These are phyloP conservation scores for Pyricularia sp. DNA, from an alignment of 2,329 filamentous ascomycete genomes.

Conservation along the genomic window DNA sequence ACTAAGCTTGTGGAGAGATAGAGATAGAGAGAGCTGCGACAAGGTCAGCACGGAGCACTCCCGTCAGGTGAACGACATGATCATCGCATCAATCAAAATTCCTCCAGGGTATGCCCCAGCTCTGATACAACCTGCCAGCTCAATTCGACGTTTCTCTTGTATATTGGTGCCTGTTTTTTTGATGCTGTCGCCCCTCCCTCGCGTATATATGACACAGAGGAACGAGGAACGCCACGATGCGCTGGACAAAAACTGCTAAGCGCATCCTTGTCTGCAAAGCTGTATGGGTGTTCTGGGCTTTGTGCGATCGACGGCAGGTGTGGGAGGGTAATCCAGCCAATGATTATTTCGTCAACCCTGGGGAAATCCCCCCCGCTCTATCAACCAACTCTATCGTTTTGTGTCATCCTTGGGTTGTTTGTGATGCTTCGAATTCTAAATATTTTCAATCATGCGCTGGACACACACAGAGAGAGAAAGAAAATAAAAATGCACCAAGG, in stretches of 20 bases:
- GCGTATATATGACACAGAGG: background rate
- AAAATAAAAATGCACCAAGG: background rate
- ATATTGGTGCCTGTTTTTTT: background rate
- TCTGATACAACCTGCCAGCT: background rate
- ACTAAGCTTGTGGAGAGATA: background rate
- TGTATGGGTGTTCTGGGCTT: background rate
- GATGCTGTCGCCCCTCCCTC: background rate
- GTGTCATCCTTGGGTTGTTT: background rate
- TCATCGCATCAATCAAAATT: background rate
- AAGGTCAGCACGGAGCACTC: background rate
- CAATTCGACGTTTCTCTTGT: background rate
- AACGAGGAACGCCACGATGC: background rate
- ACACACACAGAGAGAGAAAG: background rate
- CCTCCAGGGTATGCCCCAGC: background rate
- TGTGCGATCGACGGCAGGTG: background rate
- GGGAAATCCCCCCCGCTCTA: background rate
- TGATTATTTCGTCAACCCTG: background rate
- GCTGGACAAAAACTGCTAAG: background rate
- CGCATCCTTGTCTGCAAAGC: too few species aligned
- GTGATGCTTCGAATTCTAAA: background rate
- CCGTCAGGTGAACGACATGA: background rate
- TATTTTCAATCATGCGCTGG: background rate
- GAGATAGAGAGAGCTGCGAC: background rate
- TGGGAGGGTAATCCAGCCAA: background rate
- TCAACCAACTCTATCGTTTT: background rate